Percentiles rank a stretch among this genome's conserved stretches.
phyloP scores from a whole-genome alignment of 148 eudicot species.

The Silene uniflora region DNA sequence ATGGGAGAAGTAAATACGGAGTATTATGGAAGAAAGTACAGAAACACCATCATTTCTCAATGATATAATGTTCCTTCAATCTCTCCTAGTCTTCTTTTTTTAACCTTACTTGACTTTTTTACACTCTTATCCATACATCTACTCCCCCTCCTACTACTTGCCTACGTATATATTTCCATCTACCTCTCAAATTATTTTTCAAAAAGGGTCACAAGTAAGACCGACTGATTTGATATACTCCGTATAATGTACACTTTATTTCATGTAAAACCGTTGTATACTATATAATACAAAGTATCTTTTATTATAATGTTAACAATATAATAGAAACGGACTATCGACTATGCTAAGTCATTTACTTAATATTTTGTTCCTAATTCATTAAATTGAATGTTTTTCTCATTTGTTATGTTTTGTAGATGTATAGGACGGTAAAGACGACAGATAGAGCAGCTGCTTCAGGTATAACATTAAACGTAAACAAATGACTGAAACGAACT shows the following conservation, averaged over 20 bases:
- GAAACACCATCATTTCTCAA: constrained; percentile 91
- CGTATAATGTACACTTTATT: no score
- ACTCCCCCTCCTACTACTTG: neutral
- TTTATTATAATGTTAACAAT: no score
- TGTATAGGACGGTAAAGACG: constrained; percentile 94
- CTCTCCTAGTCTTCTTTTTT: constrained; percentile 14
- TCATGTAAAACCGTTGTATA: no score
- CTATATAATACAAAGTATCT: no score
- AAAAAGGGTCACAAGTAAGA: no score
- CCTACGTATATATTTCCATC: no score
- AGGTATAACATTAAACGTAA: constrained; percentile 34
- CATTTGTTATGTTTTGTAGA: constrained; percentile 33
- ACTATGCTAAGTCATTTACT: no score
- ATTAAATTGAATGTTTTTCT: neutral
- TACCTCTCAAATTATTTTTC: no score
- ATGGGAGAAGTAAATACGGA: constrained; percentile 28
- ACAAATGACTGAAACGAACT: no score
- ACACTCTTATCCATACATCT: constrained; percentile 38
- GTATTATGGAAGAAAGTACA: constrained; percentile 53
- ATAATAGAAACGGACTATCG: no score
- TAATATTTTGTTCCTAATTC: no score
- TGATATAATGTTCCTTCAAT: constrained; percentile 45
- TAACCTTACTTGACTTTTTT: neutral
- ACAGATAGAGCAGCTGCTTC: constrained; percentile 89
- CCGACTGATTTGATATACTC: no score